Evolutionary conservation across 1,284 basidiomycete genomes (phyloP).

Genomic region (Rhizoctonia solani): DNA sequence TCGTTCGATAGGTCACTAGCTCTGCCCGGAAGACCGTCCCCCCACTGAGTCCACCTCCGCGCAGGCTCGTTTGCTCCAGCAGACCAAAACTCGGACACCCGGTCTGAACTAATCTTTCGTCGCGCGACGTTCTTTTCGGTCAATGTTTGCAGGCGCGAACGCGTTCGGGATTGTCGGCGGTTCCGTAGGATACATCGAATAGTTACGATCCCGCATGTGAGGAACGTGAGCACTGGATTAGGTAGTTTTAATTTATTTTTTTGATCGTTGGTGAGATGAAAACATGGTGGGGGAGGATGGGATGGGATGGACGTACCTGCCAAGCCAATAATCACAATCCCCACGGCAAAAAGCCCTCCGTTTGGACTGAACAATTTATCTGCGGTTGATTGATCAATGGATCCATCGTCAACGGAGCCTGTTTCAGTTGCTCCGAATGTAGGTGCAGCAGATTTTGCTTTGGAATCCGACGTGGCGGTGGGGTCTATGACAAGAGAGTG

Average conservation of each 20-base stretch:
- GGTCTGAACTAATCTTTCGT: background rate
- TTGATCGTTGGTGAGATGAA: background rate
- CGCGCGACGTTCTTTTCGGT: background rate
- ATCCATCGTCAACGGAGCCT: background rate
- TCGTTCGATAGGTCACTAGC: background rate
- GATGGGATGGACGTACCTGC: background rate
- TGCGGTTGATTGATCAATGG: background rate
- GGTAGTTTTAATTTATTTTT: background rate
- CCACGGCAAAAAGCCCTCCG: background rate
- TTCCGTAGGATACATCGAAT: background rate
- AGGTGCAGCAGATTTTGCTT: background rate
- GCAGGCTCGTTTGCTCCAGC: background rate
- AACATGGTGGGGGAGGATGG: too few species aligned
- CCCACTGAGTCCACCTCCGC: background rate
- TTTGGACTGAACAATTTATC: background rate
- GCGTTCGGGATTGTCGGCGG: background rate
- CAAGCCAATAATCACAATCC: background rate
- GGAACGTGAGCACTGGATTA: background rate
- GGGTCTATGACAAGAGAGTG: background rate
- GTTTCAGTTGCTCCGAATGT: background rate
- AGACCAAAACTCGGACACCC: background rate
- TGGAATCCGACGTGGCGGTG: background rate
- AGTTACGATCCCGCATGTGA: background rate
- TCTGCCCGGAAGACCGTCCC: background rate
- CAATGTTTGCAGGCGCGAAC: background rate